Conservation (phyloP, 2,329 filamentous ascomycete genomes). For the Verticillium albo-atrum region DNA sequence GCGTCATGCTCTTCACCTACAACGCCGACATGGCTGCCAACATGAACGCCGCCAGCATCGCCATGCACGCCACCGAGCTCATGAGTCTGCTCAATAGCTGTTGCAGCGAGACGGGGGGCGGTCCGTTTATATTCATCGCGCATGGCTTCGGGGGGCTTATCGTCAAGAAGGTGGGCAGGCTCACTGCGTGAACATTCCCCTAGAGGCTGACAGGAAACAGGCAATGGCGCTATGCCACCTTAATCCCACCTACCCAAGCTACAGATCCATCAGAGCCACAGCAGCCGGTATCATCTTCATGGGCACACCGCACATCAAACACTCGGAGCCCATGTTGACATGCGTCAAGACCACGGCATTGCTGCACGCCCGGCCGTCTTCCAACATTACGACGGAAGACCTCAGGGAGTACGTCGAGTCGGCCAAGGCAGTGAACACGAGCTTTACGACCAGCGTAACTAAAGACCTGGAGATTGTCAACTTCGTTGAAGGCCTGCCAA, state of each 20-base stretch:
- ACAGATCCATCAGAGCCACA: conserved; percentile 5
- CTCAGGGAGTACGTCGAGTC: conserved; percentile 15
- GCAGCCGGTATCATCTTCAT: conserved; percentile 15
- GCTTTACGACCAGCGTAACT: conserved; percentile 6
- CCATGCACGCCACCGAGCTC: conserved; percentile 17
- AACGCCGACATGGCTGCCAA: conserved; percentile 17
- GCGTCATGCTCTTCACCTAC: conserved; percentile 17
- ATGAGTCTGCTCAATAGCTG: conserved; percentile 4
- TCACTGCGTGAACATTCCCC: not conserved
- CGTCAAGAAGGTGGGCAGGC: conserved; percentile 15
- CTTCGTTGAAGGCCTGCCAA: not conserved
- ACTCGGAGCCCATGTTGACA: conserved; percentile 14
- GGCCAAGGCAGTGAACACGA: conserved; percentile 13
- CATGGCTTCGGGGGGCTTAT: conserved; percentile 18
- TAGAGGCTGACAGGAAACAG: not conserved
- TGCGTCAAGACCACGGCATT: conserved; percentile 12
- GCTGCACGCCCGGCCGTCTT: not conserved
- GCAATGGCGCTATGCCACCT: not conserved
- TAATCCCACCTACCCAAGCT: not conserved
- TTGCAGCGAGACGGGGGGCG: conserved; percentile 2
- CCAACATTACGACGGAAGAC: conserved; percentile 7
- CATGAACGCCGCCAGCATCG: conserved; percentile 16
- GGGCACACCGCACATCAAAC: conserved; percentile 16
- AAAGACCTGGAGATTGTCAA: conserved; percentile 1
- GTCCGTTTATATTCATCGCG: conserved; percentile 16